Evolutionary conservation across 2,329 filamentous ascomycete genomes (phyloP), one percentile per base, ranked within the genome.

Genomic region (Clonostachys sp.): DNA sequence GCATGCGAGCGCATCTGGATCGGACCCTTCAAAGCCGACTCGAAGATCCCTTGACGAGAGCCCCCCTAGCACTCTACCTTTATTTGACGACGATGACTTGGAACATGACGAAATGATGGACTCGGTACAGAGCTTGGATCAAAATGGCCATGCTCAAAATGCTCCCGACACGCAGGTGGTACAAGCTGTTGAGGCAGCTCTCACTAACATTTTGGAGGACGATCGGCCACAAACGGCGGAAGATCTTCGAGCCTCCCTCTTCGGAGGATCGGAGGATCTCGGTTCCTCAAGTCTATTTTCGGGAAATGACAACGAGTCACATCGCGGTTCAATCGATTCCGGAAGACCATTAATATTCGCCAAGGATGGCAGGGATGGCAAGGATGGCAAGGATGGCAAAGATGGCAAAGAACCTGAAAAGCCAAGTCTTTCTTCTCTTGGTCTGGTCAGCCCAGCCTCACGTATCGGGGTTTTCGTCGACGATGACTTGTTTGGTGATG

Each of bases 391-490:
- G 5, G 42, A 16, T 7, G 34, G 45, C 4, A 80, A 76, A 50
- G 30, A 14, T 30, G 18, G 62, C 4, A 80, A 76, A 50, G 76
- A 79, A 42, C 67, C 60, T 35, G 78, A 83, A 30, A 95, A 87
- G 64, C 91, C 91, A 20, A 99, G 89, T 60, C 83, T 99, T 53
- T 87, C 92, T 12, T 96, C 94, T 1, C 71, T 99, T 4, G 94
- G 94, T 0, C 79, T 99, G 6, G 89, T 99, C 3, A 95, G 90
- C 50, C 86, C 87, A 6, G 88, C 89, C 13, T 90, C 89, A 14
- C 85, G 90, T 18, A 91, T 91, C 50, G 91, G 92, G 2, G 94
- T 99, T 3, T 99, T 99, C 63, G 83, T 89, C 7, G 89, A 96
- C 55, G 89, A 97, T 60, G 90, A 97, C 60, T 79, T 99, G 6